Evolutionary conservation across 2,329 filamentous ascomycete genomes (phyloP), one percentile per base, ranked within the genome.

Genomic region (Fusarium chuoi): DNA sequence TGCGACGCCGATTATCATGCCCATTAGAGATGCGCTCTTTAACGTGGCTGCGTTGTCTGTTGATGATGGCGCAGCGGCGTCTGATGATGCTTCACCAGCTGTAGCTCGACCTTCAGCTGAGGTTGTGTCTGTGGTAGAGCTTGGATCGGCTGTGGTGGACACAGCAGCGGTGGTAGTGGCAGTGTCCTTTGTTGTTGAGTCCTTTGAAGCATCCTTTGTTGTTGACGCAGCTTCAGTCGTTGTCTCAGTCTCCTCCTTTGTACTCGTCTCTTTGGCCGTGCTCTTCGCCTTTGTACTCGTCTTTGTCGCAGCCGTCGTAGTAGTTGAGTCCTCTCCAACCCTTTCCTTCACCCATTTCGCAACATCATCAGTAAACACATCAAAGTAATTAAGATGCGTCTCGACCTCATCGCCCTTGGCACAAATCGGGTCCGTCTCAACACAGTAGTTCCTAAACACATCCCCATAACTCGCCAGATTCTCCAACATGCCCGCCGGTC

Each of bases 381-480:
- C 65, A 22, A 68, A 68, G 33, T 68, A 68, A 36, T 68, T 68
- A 22, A 68, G 54, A 33, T 68, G 65, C 17, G 65, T 68, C 45
- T 61, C 18, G 4, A 51, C 65, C 5, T 30, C 54, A 17, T 68
- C 46, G 4, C 65, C 65, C 26, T 52, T 12, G 1, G 65, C 65
- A 18, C 65, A 68, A 24, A 68, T 68, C 5, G 65, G 65, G 33
- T 68, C 65, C 42, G 65, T 68, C 33, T 60, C 33, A 5, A 68
- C 65, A 20, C 65, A 68, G 26, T 68, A 68, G 14, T 42, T 49
- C n/a, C 48, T 18, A 6, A 68, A 46, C 2, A 62, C 54, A 36
- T 68, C 54, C 6, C 62, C 62, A 18, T 68, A 68, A 24, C 52
- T 61, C 18, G 39, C 62, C 52, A 68, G 26, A 10, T 68, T 68